Base-by-base conservation (phyloP, 2,329 filamentous ascomycete species). In the Talaromyces sp. region DNA sequence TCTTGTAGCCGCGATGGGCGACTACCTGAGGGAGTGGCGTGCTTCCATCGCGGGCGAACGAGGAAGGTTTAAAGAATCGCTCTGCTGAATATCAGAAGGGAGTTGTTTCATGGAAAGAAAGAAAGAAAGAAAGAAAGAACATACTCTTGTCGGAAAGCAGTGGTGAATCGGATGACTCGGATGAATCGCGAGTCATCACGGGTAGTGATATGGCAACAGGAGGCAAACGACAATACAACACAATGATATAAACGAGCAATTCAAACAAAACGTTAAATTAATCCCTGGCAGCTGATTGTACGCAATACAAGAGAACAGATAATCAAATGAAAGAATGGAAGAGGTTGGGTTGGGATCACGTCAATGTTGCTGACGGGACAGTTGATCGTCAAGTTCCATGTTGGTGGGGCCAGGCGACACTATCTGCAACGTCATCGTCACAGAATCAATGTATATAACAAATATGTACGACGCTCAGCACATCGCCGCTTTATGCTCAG, bases 1-100 rank as follows among this genome's bases (percentile, higher is more conserved):
- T 86, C 72, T 91, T 93, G 81, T 74, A 78, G 0, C 78, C 78
- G 49, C 78, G 72, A 65, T 80, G 78, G 30, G 77, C 73, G 60
- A 80, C 76, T 30, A 68, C 71, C 39, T 79, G 75, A 7, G 77
- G 76, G 19, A 65, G 39, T 17, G 49, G 52, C n/a, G 56, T 59
- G 19, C 55, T 63, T 55, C 59, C 58, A 42, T 54, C 63, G 58
- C 54, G 51, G 22, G 57, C 54, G 36, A 47, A 54, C 10, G 58
- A 52, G 2, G 60, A 32, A n/a, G 55, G 30, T 47, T 47, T 56
- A n/a, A 62, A 62, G 51, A 58, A 44, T 22, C 25, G n/a, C 15
- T 53, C 49, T 53, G 49, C 9, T 47, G 7, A 19, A 47, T 22
- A 8, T 19, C 22, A 19, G 9, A 22, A 4, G 13, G n/a, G 17